Conservation (phyloP, 306 rosid species). For the Ormosia emarginata region DNA sequence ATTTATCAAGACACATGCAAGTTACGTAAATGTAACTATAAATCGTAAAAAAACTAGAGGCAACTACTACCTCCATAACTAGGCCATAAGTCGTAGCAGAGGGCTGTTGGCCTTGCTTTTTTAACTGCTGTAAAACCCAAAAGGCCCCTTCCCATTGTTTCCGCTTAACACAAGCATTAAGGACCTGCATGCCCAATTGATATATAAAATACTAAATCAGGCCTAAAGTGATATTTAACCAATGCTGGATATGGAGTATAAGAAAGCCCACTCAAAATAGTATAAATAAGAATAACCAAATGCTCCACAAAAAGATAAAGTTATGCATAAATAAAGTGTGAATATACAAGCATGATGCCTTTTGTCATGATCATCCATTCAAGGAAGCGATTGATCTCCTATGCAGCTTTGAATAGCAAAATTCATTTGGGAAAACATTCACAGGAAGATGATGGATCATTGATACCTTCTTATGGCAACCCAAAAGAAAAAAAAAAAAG, state of each 20-base stretch:
- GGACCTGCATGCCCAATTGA: slow-evolving; percentile 54
- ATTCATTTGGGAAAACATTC: slow-evolving; percentile 2
- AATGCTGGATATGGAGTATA: background rate
- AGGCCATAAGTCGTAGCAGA: slow-evolving; percentile 75
- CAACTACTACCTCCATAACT: slow-evolving; percentile 80
- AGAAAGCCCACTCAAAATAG: background rate
- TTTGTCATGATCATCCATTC: background rate
- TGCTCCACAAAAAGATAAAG: background rate
- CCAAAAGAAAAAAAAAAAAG: background rate
- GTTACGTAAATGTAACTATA: slow-evolving; percentile 10
- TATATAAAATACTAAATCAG: slow-evolving; percentile 17
- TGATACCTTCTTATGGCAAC: background rate
- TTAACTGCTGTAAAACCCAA: slow-evolving; percentile 91
- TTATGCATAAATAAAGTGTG: background rate
- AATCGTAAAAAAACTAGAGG: slow-evolving; percentile 21
- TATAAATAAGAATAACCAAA: background rate
- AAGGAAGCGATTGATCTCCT: slow-evolving; percentile 5
- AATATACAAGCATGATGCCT: background rate
- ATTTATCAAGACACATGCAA: background rate
- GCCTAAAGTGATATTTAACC: slow-evolving; percentile 1
- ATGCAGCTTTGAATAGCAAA: background rate
- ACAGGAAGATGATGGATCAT: background rate
- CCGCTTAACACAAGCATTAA: slow-evolving; percentile 78
- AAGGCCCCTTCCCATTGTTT: slow-evolving; percentile 97
- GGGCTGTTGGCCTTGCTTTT: slow-evolving; percentile 56